A percentile compares a stretch with the other conserved stretches of the same genome.
Conservation (phyloP, 164 flowering plant species). For the Buxus sempervirens region DNA sequence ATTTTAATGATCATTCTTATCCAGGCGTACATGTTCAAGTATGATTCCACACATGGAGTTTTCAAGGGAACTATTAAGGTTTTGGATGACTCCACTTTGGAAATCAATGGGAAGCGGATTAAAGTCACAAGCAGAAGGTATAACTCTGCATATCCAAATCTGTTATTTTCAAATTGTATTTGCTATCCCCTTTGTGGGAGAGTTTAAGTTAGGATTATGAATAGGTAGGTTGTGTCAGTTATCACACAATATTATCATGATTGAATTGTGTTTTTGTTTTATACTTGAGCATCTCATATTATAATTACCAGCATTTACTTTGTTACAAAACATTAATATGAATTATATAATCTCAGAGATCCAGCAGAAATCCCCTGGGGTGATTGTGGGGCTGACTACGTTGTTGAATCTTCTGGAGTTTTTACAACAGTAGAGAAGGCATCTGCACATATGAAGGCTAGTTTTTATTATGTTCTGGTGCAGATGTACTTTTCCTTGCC, state of each 20-base stretch:
- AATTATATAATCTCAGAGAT: conserved; percentile 30
- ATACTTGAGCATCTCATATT: too few species aligned
- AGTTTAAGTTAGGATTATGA: neutral
- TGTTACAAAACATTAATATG: neutral
- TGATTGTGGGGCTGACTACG: conserved; percentile 65
- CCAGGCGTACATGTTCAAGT: conserved; percentile 84
- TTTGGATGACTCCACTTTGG: conserved; percentile 76
- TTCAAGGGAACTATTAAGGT: conserved; percentile 73
- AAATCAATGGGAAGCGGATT: conserved; percentile 81
- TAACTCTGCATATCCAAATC: neutral
- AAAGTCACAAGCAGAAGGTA: conserved; percentile 77
- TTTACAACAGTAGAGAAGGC: conserved; percentile 71
- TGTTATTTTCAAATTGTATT: neutral
- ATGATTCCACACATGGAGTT: conserved; percentile 90
- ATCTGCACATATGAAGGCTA: conserved; percentile 56
- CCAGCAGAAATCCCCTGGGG: conserved; percentile 82
- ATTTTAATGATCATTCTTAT: neutral
- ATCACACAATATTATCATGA: neutral
- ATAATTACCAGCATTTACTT: too few species aligned
- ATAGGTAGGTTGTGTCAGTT: neutral
- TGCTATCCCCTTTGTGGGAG: neutral
- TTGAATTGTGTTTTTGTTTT: neutral
- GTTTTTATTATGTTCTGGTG: neutral
- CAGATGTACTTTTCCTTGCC: neutral
- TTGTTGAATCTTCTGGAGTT: conserved; percentile 75